Evolutionary conservation across 176 grass and related monocot genomes (phyloP).

Genomic region (Aegilops tauschii): DNA sequence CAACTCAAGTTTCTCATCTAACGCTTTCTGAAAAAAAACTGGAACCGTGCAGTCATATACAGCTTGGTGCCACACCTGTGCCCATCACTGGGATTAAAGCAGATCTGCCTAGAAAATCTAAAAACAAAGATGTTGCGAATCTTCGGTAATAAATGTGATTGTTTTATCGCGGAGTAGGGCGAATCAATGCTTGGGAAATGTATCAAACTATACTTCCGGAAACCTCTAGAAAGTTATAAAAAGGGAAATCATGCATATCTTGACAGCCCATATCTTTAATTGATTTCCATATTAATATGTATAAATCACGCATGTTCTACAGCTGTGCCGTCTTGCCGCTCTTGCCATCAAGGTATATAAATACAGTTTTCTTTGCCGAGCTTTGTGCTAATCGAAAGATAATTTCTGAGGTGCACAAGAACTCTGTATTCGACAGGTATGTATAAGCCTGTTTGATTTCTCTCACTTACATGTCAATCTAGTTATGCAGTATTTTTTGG

Average conservation of each 20-base stretch:
- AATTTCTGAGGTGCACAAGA: not conserved
- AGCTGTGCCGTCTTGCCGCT: not conserved
- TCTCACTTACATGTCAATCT: not conserved
- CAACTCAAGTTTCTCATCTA: not conserved
- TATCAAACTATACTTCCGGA: not conserved
- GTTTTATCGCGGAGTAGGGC: not conserved
- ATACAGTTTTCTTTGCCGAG: not conserved
- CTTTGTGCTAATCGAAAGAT: not conserved
- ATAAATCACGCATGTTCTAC: not conserved
- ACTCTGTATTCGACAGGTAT: not conserved
- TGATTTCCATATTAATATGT: not conserved
- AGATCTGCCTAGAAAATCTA: conserved; percentile 62
- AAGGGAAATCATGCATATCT: not conserved
- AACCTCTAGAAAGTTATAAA: conserved; percentile 1
- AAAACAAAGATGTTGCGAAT: conserved; percentile 74
- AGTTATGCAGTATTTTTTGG: not conserved
- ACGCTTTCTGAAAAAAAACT: not conserved
- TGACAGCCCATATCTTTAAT: not conserved
- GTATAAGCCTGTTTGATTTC: not conserved
- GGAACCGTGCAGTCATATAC: conserved; percentile 62
- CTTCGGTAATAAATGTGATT: conserved; percentile 10
- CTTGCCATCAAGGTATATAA: not conserved
- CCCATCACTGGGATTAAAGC: conserved; percentile 76
- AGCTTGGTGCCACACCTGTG: conserved; percentile 69
- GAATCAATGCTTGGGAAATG: not conserved